Evolutionary conservation across 768 basidiomycete species (phyloP).

Genomic region (Kwoniella mangroviensis): DNA sequence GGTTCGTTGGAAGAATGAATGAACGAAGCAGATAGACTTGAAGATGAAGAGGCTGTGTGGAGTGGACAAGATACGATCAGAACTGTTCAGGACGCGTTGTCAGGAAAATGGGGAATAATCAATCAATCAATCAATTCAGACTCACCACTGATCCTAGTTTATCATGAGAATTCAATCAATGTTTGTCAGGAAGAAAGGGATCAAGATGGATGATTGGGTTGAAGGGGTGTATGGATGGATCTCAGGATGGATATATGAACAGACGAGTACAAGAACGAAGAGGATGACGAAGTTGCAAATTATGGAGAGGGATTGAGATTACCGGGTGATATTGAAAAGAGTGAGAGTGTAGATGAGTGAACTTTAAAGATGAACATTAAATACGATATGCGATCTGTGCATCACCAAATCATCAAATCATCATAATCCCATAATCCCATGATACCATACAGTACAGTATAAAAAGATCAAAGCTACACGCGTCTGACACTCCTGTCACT

Average conservation of each 20-base stretch:
- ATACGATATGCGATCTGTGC: slow-evolving; percentile 5
- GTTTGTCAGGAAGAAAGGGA: neutral
- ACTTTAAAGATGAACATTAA: slow-evolving; percentile 20
- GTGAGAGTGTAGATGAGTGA: neutral
- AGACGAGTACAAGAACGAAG: neutral
- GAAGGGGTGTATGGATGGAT: neutral
- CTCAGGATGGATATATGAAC: neutral
- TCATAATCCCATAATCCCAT: neutral
- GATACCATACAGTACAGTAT: neutral
- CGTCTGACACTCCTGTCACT: neutral
- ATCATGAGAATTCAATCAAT: neutral
- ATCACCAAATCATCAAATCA: slow-evolving; percentile 3
- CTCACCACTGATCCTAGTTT: too few relatives aligned
- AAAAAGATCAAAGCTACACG: slow-evolving; percentile 8
- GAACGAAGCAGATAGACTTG: slow-evolving; percentile 1
- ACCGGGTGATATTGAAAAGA: neutral
- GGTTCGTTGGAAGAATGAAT: neutral
- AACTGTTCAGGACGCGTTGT: neutral
- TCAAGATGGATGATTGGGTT: neutral
- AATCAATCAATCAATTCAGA: neutral
- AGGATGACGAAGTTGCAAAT: slow-evolving; percentile 1
- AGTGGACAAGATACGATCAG: neutral
- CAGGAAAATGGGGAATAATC: neutral
- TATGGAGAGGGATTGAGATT: neutral
- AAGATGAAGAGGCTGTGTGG: slow-evolving; percentile 3